Percentiles rank a stretch among this genome's conserved stretches.
Conservation (phyloP, 2,329 filamentous ascomycete species). For the Trichocomaceae sp. region DNA sequence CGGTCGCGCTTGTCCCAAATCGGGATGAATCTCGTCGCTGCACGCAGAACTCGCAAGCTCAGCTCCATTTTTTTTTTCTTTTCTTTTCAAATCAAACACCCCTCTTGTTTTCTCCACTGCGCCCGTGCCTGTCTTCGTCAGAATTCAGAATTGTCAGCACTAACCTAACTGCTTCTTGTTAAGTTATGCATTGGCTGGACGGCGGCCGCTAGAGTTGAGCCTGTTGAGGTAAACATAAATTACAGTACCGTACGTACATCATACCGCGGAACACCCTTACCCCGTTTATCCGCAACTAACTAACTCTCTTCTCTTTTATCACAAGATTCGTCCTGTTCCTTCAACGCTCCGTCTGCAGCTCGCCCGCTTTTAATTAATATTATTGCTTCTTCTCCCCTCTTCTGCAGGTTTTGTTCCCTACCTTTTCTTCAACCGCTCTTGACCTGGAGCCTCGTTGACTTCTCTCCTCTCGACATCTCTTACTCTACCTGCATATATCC, state of each 20-base stretch:
- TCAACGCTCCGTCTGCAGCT: conserved; percentile 6
- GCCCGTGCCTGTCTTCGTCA: conserved; percentile 4
- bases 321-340: conserved; percentile 7
- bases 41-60: conserved; percentile 1
- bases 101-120: conserved; percentile 2
- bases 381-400: conserved; percentile 11
- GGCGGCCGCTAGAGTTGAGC: too few relatives aligned
- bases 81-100: conserved; percentile 2
- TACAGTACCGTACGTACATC: neutral
- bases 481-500: too few relatives aligned
- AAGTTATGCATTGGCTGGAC: neutral
- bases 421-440: neutral
- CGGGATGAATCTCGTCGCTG: neutral
- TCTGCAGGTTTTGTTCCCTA: neutral
- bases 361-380: conserved; percentile 9
- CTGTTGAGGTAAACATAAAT: neutral
- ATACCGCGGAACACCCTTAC: neutral
- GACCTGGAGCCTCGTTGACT: neutral
- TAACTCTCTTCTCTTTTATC: too few relatives aligned
- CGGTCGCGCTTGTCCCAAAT: conserved; percentile 5
- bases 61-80: neutral
- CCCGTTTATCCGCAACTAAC: neutral
- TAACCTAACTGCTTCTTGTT: neutral
- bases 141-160: neutral
- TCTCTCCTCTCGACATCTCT: neutral